Evolutionary conservation across 371 early-diverging fungal species (phyloP).

Genomic region (Circinella umbellata): DNA sequence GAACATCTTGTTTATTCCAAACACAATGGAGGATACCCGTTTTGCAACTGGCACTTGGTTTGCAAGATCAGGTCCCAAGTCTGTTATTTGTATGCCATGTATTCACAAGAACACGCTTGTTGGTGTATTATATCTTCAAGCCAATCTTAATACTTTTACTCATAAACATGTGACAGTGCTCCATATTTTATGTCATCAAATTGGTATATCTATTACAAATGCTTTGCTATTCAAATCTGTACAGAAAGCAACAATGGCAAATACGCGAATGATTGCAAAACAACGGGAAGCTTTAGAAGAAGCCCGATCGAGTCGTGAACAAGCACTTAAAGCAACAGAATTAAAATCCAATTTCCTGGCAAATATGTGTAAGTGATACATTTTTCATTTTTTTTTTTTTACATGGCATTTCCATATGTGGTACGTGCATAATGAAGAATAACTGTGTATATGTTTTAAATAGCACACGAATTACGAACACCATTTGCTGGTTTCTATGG

Average conservation of each 20-base stretch:
- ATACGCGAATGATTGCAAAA: conserved; percentile 44
- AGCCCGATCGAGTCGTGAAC: conserved; percentile 46
- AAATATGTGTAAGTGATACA: conserved; percentile 52
- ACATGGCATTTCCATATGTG: not conserved
- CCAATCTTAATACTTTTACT: conserved; percentile 58
- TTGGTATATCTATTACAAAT: conserved; percentile 68
- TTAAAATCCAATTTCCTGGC: conserved; percentile 62
- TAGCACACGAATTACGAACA: conserved; percentile 53
- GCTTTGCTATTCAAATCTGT: conserved; percentile 58
- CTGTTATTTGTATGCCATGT: conserved; percentile 60
- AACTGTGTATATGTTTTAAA: not conserved
- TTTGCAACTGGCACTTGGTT: conserved; percentile 36
- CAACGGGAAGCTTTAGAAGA: conserved; percentile 49
- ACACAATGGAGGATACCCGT: conserved; percentile 43
- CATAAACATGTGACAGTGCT: conserved; percentile 58
- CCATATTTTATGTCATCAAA: conserved; percentile 60
- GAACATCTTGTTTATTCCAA: conserved; percentile 43
- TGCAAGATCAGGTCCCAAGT: conserved; percentile 42
- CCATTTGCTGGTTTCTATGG: conserved; percentile 67
- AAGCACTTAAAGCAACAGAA: conserved; percentile 46
- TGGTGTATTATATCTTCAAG: conserved; percentile 61
- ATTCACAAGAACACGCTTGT: conserved; percentile 59
- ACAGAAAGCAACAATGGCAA: conserved; percentile 44
- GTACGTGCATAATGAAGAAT: not conserved
- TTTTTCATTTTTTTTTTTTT: not conserved